Evolutionary conservation across 306 rosid species (phyloP).

Genomic region (Mucuna pruriens): DNA sequence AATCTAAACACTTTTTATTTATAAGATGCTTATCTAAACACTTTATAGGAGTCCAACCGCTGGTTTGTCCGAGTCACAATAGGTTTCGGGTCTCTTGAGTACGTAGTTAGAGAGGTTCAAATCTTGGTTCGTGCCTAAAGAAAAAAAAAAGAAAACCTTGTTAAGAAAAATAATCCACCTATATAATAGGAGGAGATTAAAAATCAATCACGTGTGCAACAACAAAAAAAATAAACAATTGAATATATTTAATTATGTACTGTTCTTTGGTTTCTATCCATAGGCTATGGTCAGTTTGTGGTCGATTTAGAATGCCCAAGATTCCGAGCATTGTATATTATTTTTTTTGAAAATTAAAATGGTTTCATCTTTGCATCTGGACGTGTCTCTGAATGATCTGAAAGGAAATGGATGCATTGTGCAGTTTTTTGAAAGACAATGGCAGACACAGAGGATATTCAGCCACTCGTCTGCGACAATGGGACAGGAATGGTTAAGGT

Average conservation of each 20-base stretch:
- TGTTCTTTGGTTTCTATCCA: background rate
- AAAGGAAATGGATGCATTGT: background rate
- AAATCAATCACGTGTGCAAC: no score
- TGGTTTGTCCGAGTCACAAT: no score
- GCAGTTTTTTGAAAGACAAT: slow-evolving; percentile 54
- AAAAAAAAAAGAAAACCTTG: no score
- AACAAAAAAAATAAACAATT: no score
- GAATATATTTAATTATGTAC: background rate
- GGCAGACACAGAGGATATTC: slow-evolving; percentile 89
- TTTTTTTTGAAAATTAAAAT: background rate
- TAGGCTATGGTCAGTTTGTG: background rate
- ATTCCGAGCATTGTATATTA: background rate
- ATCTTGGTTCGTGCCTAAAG: no score
- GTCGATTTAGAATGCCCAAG: background rate
- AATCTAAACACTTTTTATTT: no score
- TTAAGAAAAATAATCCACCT: no score
- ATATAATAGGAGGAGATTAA: no score
- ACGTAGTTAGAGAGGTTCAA: no score
- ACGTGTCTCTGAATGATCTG: background rate
- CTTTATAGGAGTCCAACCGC: no score
- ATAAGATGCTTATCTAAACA: no score
- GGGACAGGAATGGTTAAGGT: slow-evolving; percentile 97
- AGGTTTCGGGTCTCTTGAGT: no score
- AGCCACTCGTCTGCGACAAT: slow-evolving; percentile 93
- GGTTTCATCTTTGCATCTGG: background rate